Conservation (phyloP, 805 yeast genomes). For the Martiniozyma abietophila region DNA sequence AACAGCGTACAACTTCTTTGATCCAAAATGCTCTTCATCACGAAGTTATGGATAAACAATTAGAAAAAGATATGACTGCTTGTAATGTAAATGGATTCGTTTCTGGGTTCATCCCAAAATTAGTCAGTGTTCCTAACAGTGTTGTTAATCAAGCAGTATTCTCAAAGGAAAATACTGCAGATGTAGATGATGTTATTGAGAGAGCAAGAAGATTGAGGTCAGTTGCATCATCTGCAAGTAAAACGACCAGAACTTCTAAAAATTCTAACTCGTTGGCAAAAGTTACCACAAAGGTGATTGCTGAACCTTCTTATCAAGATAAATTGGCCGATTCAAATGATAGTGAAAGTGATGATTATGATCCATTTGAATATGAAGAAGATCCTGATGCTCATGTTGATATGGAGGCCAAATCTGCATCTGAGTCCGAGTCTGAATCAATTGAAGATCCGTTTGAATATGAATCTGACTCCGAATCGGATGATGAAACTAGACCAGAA, state of each 20-base stretch:
- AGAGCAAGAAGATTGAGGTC: constrained; percentile 33
- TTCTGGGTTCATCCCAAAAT: constrained; percentile 80
- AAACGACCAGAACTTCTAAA: constrained; percentile 1
- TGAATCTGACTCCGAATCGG: no score
- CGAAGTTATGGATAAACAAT: constrained; percentile 36
- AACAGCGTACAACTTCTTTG: constrained; percentile 57
- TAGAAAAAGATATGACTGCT: constrained; percentile 46
- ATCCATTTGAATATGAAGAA: constrained; percentile 8
- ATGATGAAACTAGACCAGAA: constrained; percentile 29
- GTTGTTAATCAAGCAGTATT: constrained; percentile 52
- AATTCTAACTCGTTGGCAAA: no score
- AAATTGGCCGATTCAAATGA: constrained; percentile 5
- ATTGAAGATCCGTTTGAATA: constrained; percentile 36
- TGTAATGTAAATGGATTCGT: constrained; percentile 64
- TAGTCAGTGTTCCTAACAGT: constrained; percentile 76
- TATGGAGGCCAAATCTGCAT: constrained; percentile 15
- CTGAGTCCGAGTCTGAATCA: constrained; percentile 39
- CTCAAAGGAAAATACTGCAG: constrained; percentile 3
- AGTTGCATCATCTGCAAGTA: constrained; percentile 5
- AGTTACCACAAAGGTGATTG: constrained; percentile 39
- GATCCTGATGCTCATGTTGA: constrained; percentile 7
- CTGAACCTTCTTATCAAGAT: constrained; percentile 24
- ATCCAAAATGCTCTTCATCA: constrained; percentile 49
- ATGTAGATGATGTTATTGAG: constrained; percentile 50
- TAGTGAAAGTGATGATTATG: constrained; percentile 13